phyloP scores from a whole-genome alignment of 768 basidiomycete genomes.

The Leccinum uliginosum region DNA sequence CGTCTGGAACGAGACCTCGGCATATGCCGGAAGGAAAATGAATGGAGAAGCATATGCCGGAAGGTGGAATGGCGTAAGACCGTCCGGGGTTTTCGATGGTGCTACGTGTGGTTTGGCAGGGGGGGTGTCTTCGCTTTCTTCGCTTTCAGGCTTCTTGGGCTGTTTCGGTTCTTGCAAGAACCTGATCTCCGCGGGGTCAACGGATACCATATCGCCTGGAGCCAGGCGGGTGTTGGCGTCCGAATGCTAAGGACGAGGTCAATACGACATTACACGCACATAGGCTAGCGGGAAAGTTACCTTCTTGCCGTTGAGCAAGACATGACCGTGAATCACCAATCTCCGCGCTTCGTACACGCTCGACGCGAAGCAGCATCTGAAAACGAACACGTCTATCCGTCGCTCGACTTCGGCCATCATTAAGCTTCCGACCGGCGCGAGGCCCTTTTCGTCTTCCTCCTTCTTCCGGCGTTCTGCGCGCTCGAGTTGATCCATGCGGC shows the following conservation, averaged over 20 bases:
- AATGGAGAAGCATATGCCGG: conserved; percentile 86
- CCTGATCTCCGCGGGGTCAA: conserved; percentile 75
- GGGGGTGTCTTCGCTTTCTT: neutral
- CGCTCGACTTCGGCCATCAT: conserved; percentile 96
- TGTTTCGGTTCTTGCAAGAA: conserved; percentile 50
- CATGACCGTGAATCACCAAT: conserved; percentile 82
- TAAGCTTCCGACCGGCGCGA: conserved; percentile 90
- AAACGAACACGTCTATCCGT: conserved; percentile 88
- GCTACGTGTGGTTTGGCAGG: neutral
- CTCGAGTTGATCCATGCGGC: conserved; percentile 42
- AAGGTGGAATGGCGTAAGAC: conserved; percentile 73
- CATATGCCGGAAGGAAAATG: conserved; percentile 90
- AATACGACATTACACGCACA: conserved; percentile 26
- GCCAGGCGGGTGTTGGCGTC: conserved; percentile 84
- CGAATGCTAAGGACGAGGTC: conserved; percentile 50
- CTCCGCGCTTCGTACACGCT: conserved; percentile 88
- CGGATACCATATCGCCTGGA: conserved; percentile 92
- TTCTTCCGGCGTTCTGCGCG: conserved; percentile 42
- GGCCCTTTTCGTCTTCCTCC: conserved; percentile 54
- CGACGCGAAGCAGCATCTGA: conserved; percentile 81
- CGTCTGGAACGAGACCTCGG: conserved; percentile 80
- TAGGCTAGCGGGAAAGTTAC: conserved; percentile 40
- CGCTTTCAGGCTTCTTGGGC: conserved; percentile 10
- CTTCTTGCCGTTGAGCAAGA: conserved; percentile 85
- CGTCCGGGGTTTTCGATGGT: conserved; percentile 6